phyloP scores from a whole-genome alignment of 176 grass and related monocot genomes.

The Zizania latifolia region DNA sequence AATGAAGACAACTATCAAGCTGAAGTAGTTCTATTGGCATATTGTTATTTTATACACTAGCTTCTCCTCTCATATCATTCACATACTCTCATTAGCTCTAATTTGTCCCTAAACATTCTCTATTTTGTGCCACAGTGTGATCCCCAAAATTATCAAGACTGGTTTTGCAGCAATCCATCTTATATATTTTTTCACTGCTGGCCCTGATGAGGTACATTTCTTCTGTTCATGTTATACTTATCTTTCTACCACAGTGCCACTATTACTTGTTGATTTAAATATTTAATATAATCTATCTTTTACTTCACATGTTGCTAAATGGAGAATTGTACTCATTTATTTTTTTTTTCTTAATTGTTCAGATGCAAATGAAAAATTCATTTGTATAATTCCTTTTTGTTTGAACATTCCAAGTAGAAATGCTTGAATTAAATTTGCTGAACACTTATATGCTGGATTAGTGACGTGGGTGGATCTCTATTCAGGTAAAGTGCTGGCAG shows the following conservation, averaged over 20 bases:
- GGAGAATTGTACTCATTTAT: background rate
- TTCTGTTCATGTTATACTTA: slow-evolving; percentile 10
- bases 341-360: background rate
- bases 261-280: background rate
- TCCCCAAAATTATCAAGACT: slow-evolving; percentile 96
- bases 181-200: slow-evolving; percentile 99
- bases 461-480: background rate
- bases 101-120: slow-evolving; percentile 14
- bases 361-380: background rate
- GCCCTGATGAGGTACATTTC: slow-evolving; percentile 80
- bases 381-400: background rate
- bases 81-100: background rate
- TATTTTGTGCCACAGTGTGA: slow-evolving; percentile 48
- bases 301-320: slow-evolving; percentile 2
- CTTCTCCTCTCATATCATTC: background rate
- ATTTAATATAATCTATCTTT: background rate
- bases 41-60: background rate
- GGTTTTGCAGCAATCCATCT: slow-evolving; percentile 97
- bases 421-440: slow-evolving; percentile 4
- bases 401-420: background rate
- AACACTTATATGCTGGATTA: background rate
- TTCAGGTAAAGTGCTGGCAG: slow-evolving; percentile 98
- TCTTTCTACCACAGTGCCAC: background rate
- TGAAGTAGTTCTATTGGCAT: background rate
- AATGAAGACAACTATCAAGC: background rate